Base-by-base conservation (phyloP, 139 green algal species). In the Chlorella sp. region DNA sequence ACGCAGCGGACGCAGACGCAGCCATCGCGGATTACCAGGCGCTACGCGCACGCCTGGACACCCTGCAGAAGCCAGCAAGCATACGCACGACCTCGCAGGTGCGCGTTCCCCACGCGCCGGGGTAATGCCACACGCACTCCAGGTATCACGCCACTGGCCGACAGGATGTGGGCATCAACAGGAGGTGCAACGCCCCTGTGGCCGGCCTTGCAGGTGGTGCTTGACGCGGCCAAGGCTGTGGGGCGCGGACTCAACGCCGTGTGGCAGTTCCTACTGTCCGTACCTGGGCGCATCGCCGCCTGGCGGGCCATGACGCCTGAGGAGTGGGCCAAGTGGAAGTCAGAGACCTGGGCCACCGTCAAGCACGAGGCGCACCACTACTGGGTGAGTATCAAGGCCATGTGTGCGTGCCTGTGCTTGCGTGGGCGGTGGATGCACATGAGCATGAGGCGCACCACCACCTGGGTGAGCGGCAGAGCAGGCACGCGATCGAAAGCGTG, bases 1-100 rank as follows among this genome's bases (percentile, higher is more conserved):
- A 71, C 61, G 65, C 65, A 26, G 65, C 34, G 6, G 65, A 71
- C 35, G 65, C 65, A 26, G 65, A 71, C 33, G 65, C 65, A n/a
- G 65, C 65, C 24, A 60, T 71, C 62, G 31, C 26, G 4, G 65
- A 71, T 31, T 71, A 71, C 65, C 27, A 71, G 1, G 65, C 27
- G 65, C 65, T 71, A 3, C 22, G 35, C 5, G 32, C 32, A 6
- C 34, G 65, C 24, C 35, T 71, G 27, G 65, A 29, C 2, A 27
- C 27, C 2, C 26, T 71, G 23, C n/a, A 27, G 22, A 27, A 35
- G 23, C 65, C 65, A 31, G 17, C 59, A 10, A 33, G 59, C 26
- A 5, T 64, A 35, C 62, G 62, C 62, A 67, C 31, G 3, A 67
- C 59, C 17, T 10, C 24, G 14, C 23, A 64, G n/a, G 26, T 31